Conservation (phyloP, 768 basidiomycete genomes). For the Leucocoprinus birnbaumii region DNA sequence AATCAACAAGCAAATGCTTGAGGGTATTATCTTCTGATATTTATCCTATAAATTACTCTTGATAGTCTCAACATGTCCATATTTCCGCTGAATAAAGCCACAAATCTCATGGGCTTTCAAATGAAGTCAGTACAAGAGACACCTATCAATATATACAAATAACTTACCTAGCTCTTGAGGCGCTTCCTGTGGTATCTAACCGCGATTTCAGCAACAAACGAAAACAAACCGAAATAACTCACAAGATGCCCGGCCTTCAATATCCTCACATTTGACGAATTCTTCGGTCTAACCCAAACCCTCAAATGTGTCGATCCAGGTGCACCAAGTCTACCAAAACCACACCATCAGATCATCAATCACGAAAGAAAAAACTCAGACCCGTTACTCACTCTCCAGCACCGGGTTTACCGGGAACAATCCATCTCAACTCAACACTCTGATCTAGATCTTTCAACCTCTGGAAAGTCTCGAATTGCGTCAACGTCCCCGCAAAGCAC, state of each 20-base stretch:
- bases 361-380: slow-evolving; percentile 16
- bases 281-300: slow-evolving; percentile 41
- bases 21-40: too few species aligned
- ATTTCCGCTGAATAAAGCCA: background rate
- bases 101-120: slow-evolving; percentile 13
- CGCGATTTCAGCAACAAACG: background rate
- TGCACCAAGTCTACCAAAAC: slow-evolving; percentile 18
- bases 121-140: background rate
- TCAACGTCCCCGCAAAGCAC: slow-evolving; percentile 49
- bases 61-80: background rate
- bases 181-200: slow-evolving; percentile 40
- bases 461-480: slow-evolving; percentile 38
- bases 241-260: slow-evolving; percentile 43
- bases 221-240: slow-evolving; percentile 13
- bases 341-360: slow-evolving; percentile 14
- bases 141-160: background rate
- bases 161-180: slow-evolving; percentile 27
- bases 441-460: slow-evolving; percentile 43
- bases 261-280: slow-evolving; percentile 39
- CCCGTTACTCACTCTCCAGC: slow-evolving; percentile 24
- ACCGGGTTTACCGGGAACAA: slow-evolving; percentile 45
- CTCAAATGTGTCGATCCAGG: slow-evolving; percentile 30
- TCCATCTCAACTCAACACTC: slow-evolving; percentile 50
- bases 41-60: background rate
- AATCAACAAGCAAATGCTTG: too few species aligned